Percentiles rank a stretch among this genome's conserved stretches.
Evolutionary conservation across 805 yeast species (phyloP).

Genomic region (Metschnikowia kunwiensis): DNA sequence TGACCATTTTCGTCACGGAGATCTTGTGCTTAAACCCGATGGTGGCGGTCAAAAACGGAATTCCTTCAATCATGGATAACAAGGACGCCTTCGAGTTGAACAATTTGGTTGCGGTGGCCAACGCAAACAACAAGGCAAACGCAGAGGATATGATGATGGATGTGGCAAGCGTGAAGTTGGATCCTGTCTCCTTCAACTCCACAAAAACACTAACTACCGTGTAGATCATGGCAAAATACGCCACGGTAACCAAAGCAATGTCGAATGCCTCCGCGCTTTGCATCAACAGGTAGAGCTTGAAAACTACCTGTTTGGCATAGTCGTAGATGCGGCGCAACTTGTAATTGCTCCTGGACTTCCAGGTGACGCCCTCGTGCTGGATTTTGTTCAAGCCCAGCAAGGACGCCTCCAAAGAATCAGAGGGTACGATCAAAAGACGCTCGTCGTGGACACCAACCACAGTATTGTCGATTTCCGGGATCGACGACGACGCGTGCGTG

Average conservation of each 20-base stretch:
- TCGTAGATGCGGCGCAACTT: constrained; percentile 56
- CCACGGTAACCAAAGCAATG: constrained; percentile 70
- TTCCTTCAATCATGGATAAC: constrained; percentile 78
- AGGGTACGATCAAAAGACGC: constrained; percentile 38
- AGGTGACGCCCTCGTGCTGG: constrained; percentile 45
- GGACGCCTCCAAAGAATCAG: constrained; percentile 25
- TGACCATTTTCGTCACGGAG: constrained; percentile 59
- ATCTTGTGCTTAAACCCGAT: constrained; percentile 90
- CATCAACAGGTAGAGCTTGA: constrained; percentile 45
- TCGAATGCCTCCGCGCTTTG: constrained; percentile 83
- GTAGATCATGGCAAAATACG: constrained; percentile 85
- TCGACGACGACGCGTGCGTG: constrained; percentile 31
- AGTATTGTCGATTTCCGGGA: constrained; percentile 43
- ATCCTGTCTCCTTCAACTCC: constrained; percentile 75
- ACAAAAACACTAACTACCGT: constrained; percentile 71
- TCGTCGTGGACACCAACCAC: constrained; percentile 40
- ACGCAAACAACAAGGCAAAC: constrained; percentile 79
- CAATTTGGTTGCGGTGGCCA: constrained; percentile 53
- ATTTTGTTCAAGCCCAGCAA: constrained; percentile 26
- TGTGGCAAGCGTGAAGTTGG: constrained; percentile 83
- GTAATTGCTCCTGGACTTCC: constrained; percentile 60
- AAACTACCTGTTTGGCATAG: constrained; percentile 40
- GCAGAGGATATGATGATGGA: constrained; percentile 75
- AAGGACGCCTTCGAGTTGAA: constrained; percentile 64
- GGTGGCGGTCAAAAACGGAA: constrained; percentile 89